Base-by-base conservation (phyloP, 768 basidiomycete species). In the Floccularia luteovirens region DNA sequence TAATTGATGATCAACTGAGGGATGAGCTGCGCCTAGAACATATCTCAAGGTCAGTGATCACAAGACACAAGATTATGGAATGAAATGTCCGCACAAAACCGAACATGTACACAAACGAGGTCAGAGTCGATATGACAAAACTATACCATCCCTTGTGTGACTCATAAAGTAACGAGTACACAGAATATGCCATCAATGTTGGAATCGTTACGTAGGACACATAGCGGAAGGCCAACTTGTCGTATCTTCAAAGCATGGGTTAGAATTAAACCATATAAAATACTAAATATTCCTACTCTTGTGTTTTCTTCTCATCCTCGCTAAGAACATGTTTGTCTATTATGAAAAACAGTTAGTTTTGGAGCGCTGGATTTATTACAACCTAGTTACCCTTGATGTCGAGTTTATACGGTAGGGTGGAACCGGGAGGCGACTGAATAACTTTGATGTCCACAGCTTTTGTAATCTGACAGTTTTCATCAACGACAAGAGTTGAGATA, bases 291-390 rank as follows among this genome's bases (percentile, higher is more conserved):
- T 61, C 79, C 57, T 66, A 96, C 82, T 97, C 91, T 59, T 97
- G 92, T 7, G 94, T 97, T 63, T 86, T 93, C 70, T 87, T 92
- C 66, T 99, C 96, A 54, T 97, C 93, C 53, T 96, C 93, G 47
- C 73, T 87, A n/a, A 97, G 72, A 38, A 92, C 82, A 55, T 98
- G 92, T 60, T 97, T 98, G 68, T 98, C 96, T 74, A 70, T 25
- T 27, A 12, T 11, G 43, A 37, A 43, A 27, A 38, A 38, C 31
- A 42, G 25, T 35, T 25, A 36, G 38, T 12, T 7, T 36, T 6
- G 34, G n/a, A n/a, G n/a, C n/a, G n/a, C n/a, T n/a, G n/a, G n/a
- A n/a, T n/a, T 45, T 39, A 27, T 21, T 30, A 36, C 27, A 35
- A 32, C 24, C 31, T 45, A 34, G 30, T 24, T 57, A 87, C 90